phyloP scores from a whole-genome alignment of 192 early-diverging fungal species.

The Phycomyces nitens region DNA sequence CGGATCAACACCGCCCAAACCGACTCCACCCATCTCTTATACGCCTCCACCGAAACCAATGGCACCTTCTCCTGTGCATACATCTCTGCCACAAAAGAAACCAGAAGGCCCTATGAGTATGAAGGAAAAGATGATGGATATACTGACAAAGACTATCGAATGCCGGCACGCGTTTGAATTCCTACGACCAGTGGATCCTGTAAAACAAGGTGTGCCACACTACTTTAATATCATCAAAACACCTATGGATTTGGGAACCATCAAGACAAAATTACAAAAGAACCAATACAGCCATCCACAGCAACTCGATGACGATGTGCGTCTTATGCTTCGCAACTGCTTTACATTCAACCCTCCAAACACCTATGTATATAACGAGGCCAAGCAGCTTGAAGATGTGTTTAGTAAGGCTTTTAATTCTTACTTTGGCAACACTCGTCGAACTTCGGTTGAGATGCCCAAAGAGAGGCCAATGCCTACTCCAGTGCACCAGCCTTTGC shows the following conservation, averaged over 20 bases:
- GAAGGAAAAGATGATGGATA: constrained; percentile 16
- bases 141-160: constrained; percentile 45
- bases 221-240: constrained; percentile 62
- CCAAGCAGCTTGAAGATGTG: constrained; percentile 45
- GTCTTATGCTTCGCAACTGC: constrained; percentile 65
- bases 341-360: constrained; percentile 67
- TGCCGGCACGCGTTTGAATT: constrained; percentile 52
- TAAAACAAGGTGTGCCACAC: constrained; percentile 57
- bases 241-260: constrained; percentile 66
- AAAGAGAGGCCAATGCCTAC: constrained; percentile 10
- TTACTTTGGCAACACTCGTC: constrained; percentile 35
- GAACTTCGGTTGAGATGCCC: constrained; percentile 6
- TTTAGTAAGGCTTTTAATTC: constrained; percentile 52
- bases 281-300: constrained; percentile 35
- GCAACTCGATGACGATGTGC: constrained; percentile 47
- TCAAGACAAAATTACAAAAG: constrained; percentile 42
- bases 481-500: constrained; percentile 13
- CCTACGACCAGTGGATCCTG: constrained; percentile 55
- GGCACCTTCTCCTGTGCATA: background rate
- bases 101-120: background rate
- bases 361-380: constrained; percentile 63
- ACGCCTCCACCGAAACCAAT: background rate
- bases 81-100: background rate
- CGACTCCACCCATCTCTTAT: constrained; percentile 4
- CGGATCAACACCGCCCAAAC: constrained; percentile 8